Percentiles rank a stretch among this genome's conserved stretches.
phyloP scores from a whole-genome alignment of 441 rosid genomes.

The Croton laevigatus region DNA sequence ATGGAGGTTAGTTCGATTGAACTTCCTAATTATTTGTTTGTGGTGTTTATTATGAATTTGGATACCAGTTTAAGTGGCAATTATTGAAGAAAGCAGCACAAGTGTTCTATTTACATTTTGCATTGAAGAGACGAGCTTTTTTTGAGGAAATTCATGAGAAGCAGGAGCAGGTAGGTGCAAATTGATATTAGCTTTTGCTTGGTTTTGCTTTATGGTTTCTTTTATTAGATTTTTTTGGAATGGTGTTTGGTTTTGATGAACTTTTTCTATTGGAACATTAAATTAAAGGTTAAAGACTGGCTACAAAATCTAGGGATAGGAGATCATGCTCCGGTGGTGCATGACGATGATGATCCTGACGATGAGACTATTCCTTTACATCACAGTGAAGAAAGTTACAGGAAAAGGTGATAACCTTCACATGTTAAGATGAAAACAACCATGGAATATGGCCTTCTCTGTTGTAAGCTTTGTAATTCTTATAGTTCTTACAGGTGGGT shows the following conservation, averaged over 20 bases:
- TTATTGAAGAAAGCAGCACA: slow-evolving; percentile 90
- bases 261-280: slow-evolving; percentile 41
- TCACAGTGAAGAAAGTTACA: slow-evolving; percentile 67
- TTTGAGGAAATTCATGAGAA: slow-evolving; percentile 97
- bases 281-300: slow-evolving; percentile 99
- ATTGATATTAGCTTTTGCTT: neutral
- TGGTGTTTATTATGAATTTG: neutral
- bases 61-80: slow-evolving; percentile 83
- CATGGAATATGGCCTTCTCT: slow-evolving; percentile 6
- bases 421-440: slow-evolving; percentile 14
- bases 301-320: slow-evolving; percentile 99
- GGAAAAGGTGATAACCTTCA: slow-evolving; percentile 56
- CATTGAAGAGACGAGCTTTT: slow-evolving; percentile 85
- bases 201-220: neutral
- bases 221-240: slow-evolving; percentile 25
- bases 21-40: neutral
- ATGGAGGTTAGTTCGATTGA: neutral
- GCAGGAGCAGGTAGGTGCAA: slow-evolving; percentile 82
- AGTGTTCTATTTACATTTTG: slow-evolving; percentile 88
- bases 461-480: slow-evolving; percentile 13
- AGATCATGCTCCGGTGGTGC: slow-evolving; percentile 68
- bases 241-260: slow-evolving; percentile 40
- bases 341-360: slow-evolving; percentile 83
- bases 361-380: slow-evolving; percentile 68
- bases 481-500: slow-evolving; percentile 37